Evolutionary conservation across 768 basidiomycete species (phyloP), one percentile per base, ranked within the genome.

Genomic region (Lactarius hengduanensis): DNA sequence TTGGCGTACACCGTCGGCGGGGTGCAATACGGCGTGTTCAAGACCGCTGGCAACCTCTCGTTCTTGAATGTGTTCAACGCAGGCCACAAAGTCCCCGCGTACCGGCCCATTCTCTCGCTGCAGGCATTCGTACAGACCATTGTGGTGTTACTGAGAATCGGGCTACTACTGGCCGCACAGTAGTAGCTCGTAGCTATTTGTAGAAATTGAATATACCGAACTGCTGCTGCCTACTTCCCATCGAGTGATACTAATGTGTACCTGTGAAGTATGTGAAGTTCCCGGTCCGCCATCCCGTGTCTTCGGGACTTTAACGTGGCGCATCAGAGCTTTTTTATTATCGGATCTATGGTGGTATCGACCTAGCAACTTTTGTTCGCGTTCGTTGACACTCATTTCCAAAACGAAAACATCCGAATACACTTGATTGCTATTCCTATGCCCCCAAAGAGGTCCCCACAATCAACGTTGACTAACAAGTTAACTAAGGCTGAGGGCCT

Each of bases 1-100:
- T 81, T 82, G 71, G 66, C 74, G 15, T 84, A 79, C 72, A 81
- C 73, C 0, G 83, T 84, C 11, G 70, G 75, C 3, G 84, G 83
- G 0, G 76, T 80, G 59, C 68, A 71, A 8, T 47, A 47, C 9
- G 45, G 45, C n/a, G 6, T 7, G 3, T 22, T 74, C 73, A 83
- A 84, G 73, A 82, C 80, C 55, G 81, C 81, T 10, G 82, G 82
- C 1, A 80, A 74, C 0, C 72, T 77, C 64, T 81, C 82, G 4
- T 83, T 82, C 66, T 64, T 84, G n/a, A 76, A 81, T 4, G 76
- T 82, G 36, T 80, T 73, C 55, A 80, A 79, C 2, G 80, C 82
- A 20, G 82, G 81, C 28, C 64, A 65, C 30, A 7, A 32, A 28
- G 47, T 70, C 18, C 36, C 64, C 20, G 64, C 70, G 28, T 70